Percentiles rank a stretch among this genome's conserved stretches.
Conservation (phyloP, 768 basidiomycete species). For the Lactarius vividus region DNA sequence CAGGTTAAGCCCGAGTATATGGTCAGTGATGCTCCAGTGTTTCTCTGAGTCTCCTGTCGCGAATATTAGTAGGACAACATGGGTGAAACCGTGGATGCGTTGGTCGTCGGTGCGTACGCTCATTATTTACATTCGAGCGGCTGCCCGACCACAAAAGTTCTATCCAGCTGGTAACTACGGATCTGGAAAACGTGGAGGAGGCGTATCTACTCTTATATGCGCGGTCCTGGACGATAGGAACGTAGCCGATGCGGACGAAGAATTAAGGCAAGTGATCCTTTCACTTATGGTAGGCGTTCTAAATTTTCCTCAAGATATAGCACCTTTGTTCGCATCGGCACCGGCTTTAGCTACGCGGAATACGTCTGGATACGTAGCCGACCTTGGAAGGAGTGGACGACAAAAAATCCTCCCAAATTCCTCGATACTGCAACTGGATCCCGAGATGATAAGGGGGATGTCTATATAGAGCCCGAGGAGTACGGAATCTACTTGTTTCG, state of each 20-base stretch:
- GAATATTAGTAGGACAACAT: slow-evolving; percentile 64
- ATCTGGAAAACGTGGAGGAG: slow-evolving; percentile 78
- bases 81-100: slow-evolving; percentile 88
- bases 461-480: slow-evolving; percentile 90
- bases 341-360: slow-evolving; percentile 82
- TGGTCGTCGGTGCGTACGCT: slow-evolving; percentile 72
- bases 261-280: slow-evolving; percentile 50
- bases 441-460: slow-evolving; percentile 82
- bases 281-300: slow-evolving; percentile 3
- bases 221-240: slow-evolving; percentile 80
- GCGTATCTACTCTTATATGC: slow-evolving; percentile 86
- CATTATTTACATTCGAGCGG: slow-evolving; percentile 5
- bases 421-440: slow-evolving; percentile 55
- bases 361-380: slow-evolving; percentile 81
- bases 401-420: slow-evolving; percentile 70
- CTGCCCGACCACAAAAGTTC: background rate
- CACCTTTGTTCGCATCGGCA: slow-evolving; percentile 86
- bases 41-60: background rate
- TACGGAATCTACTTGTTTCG: slow-evolving; percentile 36
- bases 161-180: slow-evolving; percentile 84
- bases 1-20: slow-evolving; percentile 87
- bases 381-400: slow-evolving; percentile 81
- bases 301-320: slow-evolving; percentile 56
- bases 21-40: slow-evolving; percentile 42
- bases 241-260: slow-evolving; percentile 53